These are phyloP conservation scores for Hamamelis virginiana DNA, from an alignment of 164 flowering plant species.

Conservation along the genomic window DNA sequence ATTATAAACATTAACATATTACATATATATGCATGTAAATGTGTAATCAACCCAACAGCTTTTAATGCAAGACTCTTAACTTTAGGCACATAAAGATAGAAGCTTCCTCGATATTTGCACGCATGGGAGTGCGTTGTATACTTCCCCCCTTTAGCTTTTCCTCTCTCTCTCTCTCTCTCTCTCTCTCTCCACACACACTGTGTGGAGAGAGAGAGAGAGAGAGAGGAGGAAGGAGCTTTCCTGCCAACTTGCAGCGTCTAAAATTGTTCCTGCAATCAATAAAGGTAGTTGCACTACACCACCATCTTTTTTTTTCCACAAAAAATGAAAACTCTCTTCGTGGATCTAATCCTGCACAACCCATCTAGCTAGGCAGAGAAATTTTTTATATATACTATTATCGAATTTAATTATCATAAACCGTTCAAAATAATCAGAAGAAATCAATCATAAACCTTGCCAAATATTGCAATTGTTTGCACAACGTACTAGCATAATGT, in stretches of 20 bases:
- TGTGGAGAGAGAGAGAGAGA: no score
- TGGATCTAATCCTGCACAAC: neutral
- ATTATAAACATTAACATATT: no score
- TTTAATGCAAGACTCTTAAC: conserved; percentile 14
- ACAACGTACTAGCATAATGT: no score
- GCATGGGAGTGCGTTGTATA: conserved; percentile 56
- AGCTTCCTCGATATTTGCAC: conserved; percentile 67
- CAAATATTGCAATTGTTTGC: no score
- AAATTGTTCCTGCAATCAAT: conserved; percentile 26
- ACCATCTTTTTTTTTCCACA: conserved; percentile 12
- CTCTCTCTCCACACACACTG: neutral
- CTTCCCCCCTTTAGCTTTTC: conserved; percentile 23
- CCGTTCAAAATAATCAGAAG: no score
- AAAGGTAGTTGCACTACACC: conserved; percentile 23
- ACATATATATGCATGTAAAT: neutral
- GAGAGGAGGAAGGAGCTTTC: conserved; percentile 18
- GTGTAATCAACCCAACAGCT: conserved; percentile 3
- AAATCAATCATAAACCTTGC: no score
- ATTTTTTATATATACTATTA: no score
- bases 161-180: conserved; percentile 25
- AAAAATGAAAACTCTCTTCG: conserved; percentile 9
- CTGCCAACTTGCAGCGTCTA: conserved; percentile 27
- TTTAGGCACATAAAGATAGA: conserved; percentile 42
- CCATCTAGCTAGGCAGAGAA: neutral
- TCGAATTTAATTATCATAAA: no score